A percentile compares a stretch with the other conserved stretches of the same genome.
Conservation (phyloP, 176 grass and related monocot genomes). For the Aegilops bicornis region DNA sequence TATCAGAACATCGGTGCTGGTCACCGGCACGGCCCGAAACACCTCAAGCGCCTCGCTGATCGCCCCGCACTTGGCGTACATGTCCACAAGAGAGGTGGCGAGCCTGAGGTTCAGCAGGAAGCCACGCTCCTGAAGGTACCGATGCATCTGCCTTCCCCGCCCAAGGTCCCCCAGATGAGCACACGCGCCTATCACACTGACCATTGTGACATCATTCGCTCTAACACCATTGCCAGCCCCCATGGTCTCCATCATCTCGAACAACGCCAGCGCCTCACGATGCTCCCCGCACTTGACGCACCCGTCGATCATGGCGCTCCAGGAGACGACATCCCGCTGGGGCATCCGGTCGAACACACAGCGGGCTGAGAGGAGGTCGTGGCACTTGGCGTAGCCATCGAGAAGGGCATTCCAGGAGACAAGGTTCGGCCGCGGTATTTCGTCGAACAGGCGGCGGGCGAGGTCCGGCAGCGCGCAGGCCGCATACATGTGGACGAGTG, state of each 20-base stretch:
- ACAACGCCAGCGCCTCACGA: conserved; percentile 40
- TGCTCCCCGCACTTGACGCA: conserved; percentile 63
- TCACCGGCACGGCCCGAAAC: conserved; percentile 36
- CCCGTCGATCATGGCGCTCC: conserved; percentile 67
- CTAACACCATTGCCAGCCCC: not conserved
- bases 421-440: conserved; percentile 45
- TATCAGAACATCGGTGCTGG: conserved; percentile 54
- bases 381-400: conserved; percentile 74
- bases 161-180: conserved; percentile 56
- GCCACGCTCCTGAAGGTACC: conserved; percentile 28
- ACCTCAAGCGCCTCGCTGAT: conserved; percentile 51
- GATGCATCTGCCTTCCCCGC: conserved; percentile 47
- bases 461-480: conserved; percentile 33
- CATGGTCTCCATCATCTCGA: conserved; percentile 44
- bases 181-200: conserved; percentile 61
- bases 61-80: conserved; percentile 65
- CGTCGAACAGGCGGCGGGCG: conserved; percentile 63
- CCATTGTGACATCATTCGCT: conserved; percentile 57
- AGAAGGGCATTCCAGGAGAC: conserved; percentile 67
- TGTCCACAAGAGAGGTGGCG: conserved; percentile 53
- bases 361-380: conserved; percentile 39
- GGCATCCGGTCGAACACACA: conserved; percentile 49
- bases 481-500: conserved; percentile 45
- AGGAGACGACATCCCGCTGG: conserved; percentile 55
- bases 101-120: conserved; percentile 43